Conservation (phyloP, 106 monocot genomes). For the Vanilla planifolia region DNA sequence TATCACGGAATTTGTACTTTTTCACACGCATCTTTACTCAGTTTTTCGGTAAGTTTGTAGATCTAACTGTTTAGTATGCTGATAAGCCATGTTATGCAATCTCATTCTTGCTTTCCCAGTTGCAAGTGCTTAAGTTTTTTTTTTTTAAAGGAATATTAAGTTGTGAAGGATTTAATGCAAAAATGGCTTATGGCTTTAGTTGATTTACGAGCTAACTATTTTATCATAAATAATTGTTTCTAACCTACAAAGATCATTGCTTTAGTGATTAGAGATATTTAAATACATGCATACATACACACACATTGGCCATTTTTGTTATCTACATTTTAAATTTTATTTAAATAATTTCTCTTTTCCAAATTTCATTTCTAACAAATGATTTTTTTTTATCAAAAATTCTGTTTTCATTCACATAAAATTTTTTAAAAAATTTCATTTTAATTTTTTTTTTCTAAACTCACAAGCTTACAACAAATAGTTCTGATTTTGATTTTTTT, state of each 20-base stretch:
- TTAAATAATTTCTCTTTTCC: not conserved
- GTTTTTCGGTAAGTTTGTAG: conserved; percentile 62
- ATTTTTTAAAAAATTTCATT: no score
- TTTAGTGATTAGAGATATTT: no score
- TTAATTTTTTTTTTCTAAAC: no score
- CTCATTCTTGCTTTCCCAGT: no score
- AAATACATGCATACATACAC: no score
- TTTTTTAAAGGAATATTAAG: not conserved
- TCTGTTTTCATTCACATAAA: no score
- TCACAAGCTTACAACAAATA: no score
- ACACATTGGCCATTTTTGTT: no score
- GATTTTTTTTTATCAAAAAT: no score
- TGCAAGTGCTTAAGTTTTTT: not conserved
- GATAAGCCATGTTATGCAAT: no score
- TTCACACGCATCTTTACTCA: conserved; percentile 95
- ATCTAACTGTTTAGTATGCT: not conserved
- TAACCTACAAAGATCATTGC: not conserved
- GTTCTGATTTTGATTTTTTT: no score
- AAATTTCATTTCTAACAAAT: no score
- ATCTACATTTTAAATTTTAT: not conserved
- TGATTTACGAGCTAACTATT: not conserved
- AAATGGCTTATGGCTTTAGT: not conserved
- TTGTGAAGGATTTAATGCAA: not conserved
- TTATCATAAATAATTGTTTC: not conserved
- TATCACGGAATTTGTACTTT: conserved; percentile 72